Conservation (phyloP, 2,329 filamentous ascomycete genomes). For the Massarina eburnea region DNA sequence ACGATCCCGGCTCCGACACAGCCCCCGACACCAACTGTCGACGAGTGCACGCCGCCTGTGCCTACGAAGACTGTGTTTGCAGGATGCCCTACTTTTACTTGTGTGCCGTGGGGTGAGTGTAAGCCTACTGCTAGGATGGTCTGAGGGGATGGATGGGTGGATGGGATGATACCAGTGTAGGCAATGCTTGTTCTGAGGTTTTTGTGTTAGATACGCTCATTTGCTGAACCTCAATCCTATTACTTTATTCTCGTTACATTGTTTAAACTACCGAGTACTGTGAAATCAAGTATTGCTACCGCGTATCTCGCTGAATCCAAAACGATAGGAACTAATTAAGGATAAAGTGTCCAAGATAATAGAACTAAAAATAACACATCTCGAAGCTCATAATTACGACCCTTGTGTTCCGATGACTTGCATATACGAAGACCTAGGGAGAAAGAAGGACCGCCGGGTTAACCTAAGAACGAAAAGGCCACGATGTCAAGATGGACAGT, state of each 20-base stretch:
- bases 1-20: slow-evolving; percentile 1
- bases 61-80: slow-evolving; percentile 12
- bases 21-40: background rate
- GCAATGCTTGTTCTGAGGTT: background rate
- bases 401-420: too few relatives aligned
- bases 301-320: too few relatives aligned
- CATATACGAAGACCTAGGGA: too few relatives aligned
- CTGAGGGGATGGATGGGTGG: background rate
- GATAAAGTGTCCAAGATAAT: too few relatives aligned
- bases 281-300: too few relatives aligned
- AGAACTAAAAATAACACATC: too few relatives aligned
- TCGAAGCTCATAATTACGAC: too few relatives aligned
- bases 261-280: too few relatives aligned
- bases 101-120: slow-evolving; percentile 13
- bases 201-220: background rate
- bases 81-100: slow-evolving; percentile 26
- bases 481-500: background rate
- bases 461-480: background rate
- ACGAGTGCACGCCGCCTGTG: slow-evolving; percentile 5
- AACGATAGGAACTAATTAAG: too few relatives aligned
- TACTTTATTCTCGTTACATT: background rate
- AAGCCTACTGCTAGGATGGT: background rate
- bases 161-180: background rate
- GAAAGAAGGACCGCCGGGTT: too few relatives aligned
- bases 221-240: background rate